Evolutionary conservation across 176 grass and related monocot genomes (phyloP), one percentile per base, ranked within the genome.

Genomic region (Triticum dicoccoides): DNA sequence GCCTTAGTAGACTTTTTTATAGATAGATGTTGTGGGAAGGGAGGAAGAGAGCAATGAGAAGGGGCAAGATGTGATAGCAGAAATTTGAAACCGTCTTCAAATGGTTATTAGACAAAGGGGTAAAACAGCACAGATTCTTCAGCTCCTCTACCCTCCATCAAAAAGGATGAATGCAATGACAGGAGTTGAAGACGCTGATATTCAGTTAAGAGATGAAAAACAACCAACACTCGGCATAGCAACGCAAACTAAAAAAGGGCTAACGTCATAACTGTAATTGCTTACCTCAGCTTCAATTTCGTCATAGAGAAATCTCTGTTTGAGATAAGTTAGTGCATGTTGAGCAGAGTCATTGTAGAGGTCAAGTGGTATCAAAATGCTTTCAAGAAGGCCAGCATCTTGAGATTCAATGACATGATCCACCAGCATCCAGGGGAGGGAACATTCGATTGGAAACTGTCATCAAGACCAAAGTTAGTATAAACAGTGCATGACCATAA

Each of bases 251-350:
- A 44, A 24, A 77, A 80, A 79, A 69, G 73, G 35, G 35, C 4
- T 78, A 69, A 69, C 21, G 29, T 0, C 8, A 66, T 12, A 61
- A 77, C 1, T 3, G 4, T 62, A 77, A 81, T 70, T 71, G 69
- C 41, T 80, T 92, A 98, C 96, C 96, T 98, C 96, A 80, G 96
- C 96, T 95, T 98, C 96, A 91, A 98, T 95, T 95, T 98, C 96
- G 78, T 98, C 96, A 86, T 98, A 98, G 79, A 98, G 96, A 86
- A 98, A 98, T 84, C 96, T 92, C 61, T 98, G 96, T 77, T 95
- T 98, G 69, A 98, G 92, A 82, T 86, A 92, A 82, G 87, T 92
- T 75, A 98, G 79, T 80, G 93, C 96, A 87, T 98, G 93, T 84
- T 98, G 96, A 85, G 96, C 93, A 86, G 96, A 98, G 87, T 98